phyloP scores from a whole-genome alignment of 2,329 filamentous ascomycete species.

The Diplocarpon rosae region DNA sequence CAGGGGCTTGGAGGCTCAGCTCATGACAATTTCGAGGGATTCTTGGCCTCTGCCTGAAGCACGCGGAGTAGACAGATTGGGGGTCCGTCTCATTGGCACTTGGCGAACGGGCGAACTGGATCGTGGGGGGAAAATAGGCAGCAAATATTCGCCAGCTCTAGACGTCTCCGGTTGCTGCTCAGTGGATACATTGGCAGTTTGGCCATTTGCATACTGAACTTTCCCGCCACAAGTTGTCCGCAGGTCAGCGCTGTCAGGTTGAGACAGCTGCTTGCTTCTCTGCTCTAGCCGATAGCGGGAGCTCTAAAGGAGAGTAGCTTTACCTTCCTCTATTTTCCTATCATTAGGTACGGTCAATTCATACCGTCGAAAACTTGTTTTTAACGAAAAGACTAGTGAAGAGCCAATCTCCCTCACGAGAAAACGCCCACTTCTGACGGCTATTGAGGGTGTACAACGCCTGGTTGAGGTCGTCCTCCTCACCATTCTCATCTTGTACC shows the following conservation, averaged over 20 bases:
- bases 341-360: constrained; percentile 14
- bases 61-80: constrained; percentile 4
- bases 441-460: constrained; percentile 11
- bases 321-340: constrained; percentile 2
- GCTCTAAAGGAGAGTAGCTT: constrained; percentile 3
- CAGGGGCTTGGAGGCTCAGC: constrained; percentile 6
- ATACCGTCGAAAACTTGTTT: neutral
- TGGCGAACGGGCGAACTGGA: constrained; percentile 11
- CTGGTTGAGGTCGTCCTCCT: constrained; percentile 7
- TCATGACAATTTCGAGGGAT: neutral
- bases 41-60: neutral
- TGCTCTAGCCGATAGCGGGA: constrained; percentile 13
- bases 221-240: constrained; percentile 20
- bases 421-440: constrained; percentile 11
- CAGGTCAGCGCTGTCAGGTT: constrained; percentile 6
- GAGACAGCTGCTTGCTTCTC: constrained; percentile 11
- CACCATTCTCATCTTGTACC: constrained; percentile 9
- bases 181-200: constrained; percentile 21
- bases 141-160: constrained; percentile 18
- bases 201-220: constrained; percentile 18
- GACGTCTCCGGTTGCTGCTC: constrained; percentile 12
- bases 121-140: constrained; percentile 10
- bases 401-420: constrained; percentile 6
- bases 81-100: constrained; percentile 10
- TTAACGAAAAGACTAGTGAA: neutral